Percentiles rank a stretch among this genome's conserved stretches.
Conservation (phyloP, 129 eudicot species). For the Helianthus annuus region HanXRQr2.0-SUNRISE NC_035448.2:134395245-134395744, state of each 20-base stretch:
- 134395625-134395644: constrained; percentile 43
- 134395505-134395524: constrained; percentile 23
- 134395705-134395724: constrained; percentile 20
- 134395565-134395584: constrained; percentile 26
- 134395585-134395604: constrained; percentile 34
- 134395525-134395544: constrained; percentile 10
- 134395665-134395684: constrained; percentile 32
- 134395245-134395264: background rate
- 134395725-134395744: constrained; percentile 13
- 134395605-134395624: constrained; percentile 44
- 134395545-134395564: background rate
- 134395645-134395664: constrained; percentile 32
- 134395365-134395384: background rate
- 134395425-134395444: constrained; percentile 30
- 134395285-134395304: constrained; percentile 15
- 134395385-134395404: constrained; percentile 23
- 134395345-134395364: background rate
- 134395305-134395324: background rate
- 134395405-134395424: constrained; percentile 44
- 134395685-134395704: constrained; percentile 36
- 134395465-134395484: constrained; percentile 33
- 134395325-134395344: background rate
- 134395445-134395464: constrained; percentile 39
- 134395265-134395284: background rate
- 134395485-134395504: constrained; percentile 28